These are phyloP conservation scores for Hygrophoropsis aurantiaca DNA, from an alignment of 768 basidiomycete genomes.

Conservation along the genomic window DNA sequence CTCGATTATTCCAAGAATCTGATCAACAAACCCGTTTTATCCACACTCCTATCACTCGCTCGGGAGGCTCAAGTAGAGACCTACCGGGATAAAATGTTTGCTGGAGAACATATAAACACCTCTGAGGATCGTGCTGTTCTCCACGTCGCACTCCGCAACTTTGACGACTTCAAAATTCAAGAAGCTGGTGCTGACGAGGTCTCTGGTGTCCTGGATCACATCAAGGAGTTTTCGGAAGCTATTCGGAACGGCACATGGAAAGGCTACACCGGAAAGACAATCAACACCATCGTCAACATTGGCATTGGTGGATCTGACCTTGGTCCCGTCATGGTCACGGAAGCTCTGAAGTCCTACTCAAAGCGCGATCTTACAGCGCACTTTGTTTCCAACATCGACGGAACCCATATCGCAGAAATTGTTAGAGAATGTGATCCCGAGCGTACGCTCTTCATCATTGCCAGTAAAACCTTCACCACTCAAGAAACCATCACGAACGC, in stretches of 20 bases:
- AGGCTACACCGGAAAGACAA: conserved; percentile 95
- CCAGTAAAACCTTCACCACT: conserved; percentile 99
- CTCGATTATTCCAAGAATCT: conserved; percentile 98
- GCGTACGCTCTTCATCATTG: conserved; percentile 95
- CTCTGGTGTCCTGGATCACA: conserved; percentile 79
- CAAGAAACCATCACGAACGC: conserved; percentile 99
- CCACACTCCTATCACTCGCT: conserved; percentile 74
- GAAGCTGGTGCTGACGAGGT: conserved; percentile 88
- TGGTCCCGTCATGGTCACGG: conserved; percentile 98
- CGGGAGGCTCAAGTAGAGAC: conserved; percentile 85
- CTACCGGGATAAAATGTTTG: conserved; percentile 89
- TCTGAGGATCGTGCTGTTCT: conserved; percentile 97
- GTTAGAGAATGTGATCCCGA: conserved; percentile 81
- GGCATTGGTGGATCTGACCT: conserved; percentile 98
- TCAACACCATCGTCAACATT: conserved; percentile 95
- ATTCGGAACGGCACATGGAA: conserved; percentile 90
- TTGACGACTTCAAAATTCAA: conserved; percentile 72
- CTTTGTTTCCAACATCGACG: conserved; percentile 98
- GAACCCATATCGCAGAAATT: conserved; percentile 93
- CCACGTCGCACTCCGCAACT: conserved; percentile 87
- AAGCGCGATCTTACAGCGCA: conserved; percentile 84
- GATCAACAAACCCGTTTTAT: conserved; percentile 81
- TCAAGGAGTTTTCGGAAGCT: conserved; percentile 83
- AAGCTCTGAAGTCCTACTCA: conserved; percentile 91
- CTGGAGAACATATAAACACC: conserved; percentile 97